phyloP scores from a whole-genome alignment of 768 basidiomycete species.

The Mycena vitilis region DNA sequence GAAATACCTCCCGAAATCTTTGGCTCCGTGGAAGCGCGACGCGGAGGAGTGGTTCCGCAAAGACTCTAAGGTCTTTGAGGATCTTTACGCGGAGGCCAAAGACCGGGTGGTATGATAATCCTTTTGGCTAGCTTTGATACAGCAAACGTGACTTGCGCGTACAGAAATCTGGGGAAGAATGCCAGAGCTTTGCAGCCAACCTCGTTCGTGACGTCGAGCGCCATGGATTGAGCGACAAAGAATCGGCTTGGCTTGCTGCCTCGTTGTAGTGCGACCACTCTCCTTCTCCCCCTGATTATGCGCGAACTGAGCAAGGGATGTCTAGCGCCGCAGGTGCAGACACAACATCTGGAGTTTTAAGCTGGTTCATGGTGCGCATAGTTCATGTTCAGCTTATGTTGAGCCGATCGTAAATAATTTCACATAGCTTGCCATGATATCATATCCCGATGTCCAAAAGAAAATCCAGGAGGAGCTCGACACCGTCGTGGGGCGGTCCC shows the following conservation, averaged over 20 bases:
- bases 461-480: conserved; percentile 55
- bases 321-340: conserved; percentile 1
- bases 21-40: conserved; percentile 46
- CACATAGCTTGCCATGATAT: background rate
- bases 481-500: conserved; percentile 46
- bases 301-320: background rate
- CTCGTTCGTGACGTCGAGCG: background rate
- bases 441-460: conserved; percentile 38
- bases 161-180: background rate
- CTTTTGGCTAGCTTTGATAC: no score
- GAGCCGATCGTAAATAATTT: no score
- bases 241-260: background rate
- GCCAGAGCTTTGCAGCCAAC: background rate
- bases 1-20: conserved; percentile 42
- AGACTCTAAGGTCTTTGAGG: conserved; percentile 22
- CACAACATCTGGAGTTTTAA: background rate
- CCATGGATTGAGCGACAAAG: background rate
- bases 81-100: conserved; percentile 38
- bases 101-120: background rate
- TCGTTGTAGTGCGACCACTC: no score
- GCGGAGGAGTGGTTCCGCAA: conserved; percentile 37
- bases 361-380: conserved; percentile 5
- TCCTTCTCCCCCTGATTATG: no score
- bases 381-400: no score
- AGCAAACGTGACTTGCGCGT: no score